A percentile compares a stretch with the other conserved stretches of the same genome.
Conservation (phyloP, 768 basidiomycete species). For the Albatrellus ellisii region DNA sequence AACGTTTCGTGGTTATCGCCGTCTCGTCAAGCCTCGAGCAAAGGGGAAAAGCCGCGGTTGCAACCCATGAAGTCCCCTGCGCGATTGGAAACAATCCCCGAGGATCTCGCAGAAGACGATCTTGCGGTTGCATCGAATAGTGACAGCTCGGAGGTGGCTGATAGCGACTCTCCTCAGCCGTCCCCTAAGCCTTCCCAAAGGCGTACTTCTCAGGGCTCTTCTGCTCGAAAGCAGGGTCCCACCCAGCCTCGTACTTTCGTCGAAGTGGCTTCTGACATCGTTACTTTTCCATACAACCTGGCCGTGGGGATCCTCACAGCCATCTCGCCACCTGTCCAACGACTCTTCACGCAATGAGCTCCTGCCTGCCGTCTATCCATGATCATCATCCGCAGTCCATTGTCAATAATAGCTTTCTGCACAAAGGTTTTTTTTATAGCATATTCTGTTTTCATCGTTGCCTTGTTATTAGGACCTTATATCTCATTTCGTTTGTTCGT, state of each 20-base stretch:
- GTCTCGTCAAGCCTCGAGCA: constrained; percentile 7
- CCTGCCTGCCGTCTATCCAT: background rate
- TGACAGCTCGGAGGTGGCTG: constrained; percentile 1
- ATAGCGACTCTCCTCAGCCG: constrained; percentile 1
- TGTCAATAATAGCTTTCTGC: too few species aligned
- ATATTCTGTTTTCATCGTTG: too few species aligned
- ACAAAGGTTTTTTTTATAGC: too few species aligned
- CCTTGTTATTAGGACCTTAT: too few species aligned
- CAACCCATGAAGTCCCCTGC: constrained; percentile 18
- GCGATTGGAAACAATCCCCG: constrained; percentile 26
- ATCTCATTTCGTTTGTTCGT: too few species aligned
- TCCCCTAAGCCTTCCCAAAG: background rate
- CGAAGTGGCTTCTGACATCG: constrained; percentile 4
- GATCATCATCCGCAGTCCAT: too few species aligned
- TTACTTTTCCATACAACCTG: constrained; percentile 12
- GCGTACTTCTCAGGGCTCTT: background rate
- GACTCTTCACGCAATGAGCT: constrained; percentile 5
- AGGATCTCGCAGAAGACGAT: constrained; percentile 13
- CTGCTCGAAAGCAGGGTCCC: background rate
- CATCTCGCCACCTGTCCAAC: constrained; percentile 12
- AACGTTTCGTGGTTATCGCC: constrained; percentile 10
- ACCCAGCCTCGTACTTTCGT: constrained; percentile 1
- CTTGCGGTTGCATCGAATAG: constrained; percentile 5
- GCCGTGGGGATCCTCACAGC: constrained; percentile 9
- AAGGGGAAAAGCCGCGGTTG: constrained; percentile 14